Evolutionary conservation across 1,139 yeast species (phyloP).

Genomic region (Diutina sp.): DNA sequence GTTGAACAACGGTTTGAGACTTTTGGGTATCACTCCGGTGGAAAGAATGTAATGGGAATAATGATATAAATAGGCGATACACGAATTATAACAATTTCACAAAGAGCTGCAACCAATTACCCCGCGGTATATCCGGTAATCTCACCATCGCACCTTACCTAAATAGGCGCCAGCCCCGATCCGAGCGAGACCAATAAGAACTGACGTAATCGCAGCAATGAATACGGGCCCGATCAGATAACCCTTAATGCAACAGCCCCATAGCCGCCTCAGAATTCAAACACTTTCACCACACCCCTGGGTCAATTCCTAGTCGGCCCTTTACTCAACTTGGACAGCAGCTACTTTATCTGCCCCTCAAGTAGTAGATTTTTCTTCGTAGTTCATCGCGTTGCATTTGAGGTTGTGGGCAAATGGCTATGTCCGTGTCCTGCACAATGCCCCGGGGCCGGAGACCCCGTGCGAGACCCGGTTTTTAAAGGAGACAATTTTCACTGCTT

Average conservation of each 20-base stretch:
- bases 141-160: background rate
- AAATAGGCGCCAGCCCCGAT: background rate
- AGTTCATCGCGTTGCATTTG: background rate
- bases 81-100: background rate
- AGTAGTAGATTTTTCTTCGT: too few species aligned
- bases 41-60: conserved; percentile 67
- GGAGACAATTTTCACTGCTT: background rate
- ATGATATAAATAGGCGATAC: background rate
- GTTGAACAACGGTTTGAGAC: conserved; percentile 77
- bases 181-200: background rate
- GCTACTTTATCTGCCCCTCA: too few species aligned
- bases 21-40: conserved; percentile 92
- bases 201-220: background rate
- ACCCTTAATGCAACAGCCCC: background rate
- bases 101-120: background rate
- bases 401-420: background rate
- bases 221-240: background rate
- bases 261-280: background rate
- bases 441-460: background rate
- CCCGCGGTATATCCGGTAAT: background rate
- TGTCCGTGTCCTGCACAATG: background rate
- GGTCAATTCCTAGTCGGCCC: background rate
- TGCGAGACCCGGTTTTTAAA: background rate
- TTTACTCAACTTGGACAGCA: background rate
- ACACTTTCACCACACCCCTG: background rate